Base-by-base conservation (phyloP, 768 basidiomycete species). In the Candolleomyces eurysporus region DNA sequence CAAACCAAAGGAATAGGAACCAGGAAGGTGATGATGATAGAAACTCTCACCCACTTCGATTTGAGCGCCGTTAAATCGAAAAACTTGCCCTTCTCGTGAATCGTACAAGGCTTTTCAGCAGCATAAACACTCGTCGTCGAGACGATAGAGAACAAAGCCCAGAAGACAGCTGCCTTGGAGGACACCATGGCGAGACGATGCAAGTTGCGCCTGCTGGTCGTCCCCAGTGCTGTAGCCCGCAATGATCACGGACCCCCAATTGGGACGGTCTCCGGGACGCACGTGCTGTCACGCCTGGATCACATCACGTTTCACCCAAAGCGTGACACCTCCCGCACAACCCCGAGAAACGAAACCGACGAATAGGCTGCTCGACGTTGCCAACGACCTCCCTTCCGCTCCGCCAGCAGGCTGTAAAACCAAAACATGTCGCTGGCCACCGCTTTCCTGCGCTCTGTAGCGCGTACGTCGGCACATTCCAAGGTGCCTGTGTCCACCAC, bases 11-110 rank as follows among this genome's bases (percentile, higher is more conserved):
- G 45, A 31, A 40, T 62, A 36, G 48, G 55, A 60, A 56, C 30
- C 45, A 46, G 11, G 48, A n/a, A 26, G 55, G 60, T 57, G 63
- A 51, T 32, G 46, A 49, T 52, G 45, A 39, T 53, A 57, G 63
- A 26, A 49, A 40, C 22, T 45, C 52, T 7, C 48, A 61, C 79
- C 61, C 72, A 90, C 89, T 75, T 82, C 50, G 84, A 70, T 65
- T 76, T 83, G 43, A 92, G 79, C 19, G 84, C 76, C 66, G 76
- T 90, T 53, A 92, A 73, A 70, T 92, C 87, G 62, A 86, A 92
- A 72, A 78, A 89, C 39, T 82, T 83, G 30, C 82, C 84, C 36
- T 79, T 75, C 19, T 81, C 76, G 64, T 82, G 82, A 1, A 80
- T 68, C 2, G 87, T 88, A 66, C 90, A 92, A n/a, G 84, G 78